phyloP scores from a whole-genome alignment of 108 stramenopile species.

The Skeletonema grethae region DNA sequence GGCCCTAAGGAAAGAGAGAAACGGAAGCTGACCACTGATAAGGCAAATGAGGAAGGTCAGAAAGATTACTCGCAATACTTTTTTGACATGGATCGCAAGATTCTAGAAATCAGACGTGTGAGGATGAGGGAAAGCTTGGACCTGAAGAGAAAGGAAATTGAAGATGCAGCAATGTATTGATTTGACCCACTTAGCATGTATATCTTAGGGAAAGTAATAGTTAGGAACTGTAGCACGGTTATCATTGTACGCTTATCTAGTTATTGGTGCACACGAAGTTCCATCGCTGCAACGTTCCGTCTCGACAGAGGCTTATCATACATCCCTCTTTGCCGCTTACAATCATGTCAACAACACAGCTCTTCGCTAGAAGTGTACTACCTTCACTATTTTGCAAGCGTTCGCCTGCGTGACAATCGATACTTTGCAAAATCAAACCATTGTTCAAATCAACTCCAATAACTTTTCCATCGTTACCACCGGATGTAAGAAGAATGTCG shows the following conservation, averaged over 20 bases:
- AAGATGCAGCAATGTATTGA: no score
- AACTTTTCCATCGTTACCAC: constrained; percentile 39
- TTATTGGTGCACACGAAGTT: no score
- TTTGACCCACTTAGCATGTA: no score
- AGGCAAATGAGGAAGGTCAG: neutral
- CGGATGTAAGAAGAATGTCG: constrained; percentile 40
- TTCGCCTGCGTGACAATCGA: constrained; percentile 36
- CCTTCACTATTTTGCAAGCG: neutral
- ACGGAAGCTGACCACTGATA: neutral
- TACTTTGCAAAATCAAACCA: constrained; percentile 23
- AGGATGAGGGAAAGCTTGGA: neutral
- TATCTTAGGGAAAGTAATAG: neutral
- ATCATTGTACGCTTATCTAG: no score
- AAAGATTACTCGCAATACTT: constrained; percentile 3
- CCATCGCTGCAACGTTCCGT: constrained; percentile 23
- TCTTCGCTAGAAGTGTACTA: neutral
- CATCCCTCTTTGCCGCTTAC: constrained; percentile 19
- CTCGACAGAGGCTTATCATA: constrained; percentile 38
- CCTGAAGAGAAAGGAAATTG: no score
- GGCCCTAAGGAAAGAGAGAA: constrained; percentile 13
- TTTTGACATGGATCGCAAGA: constrained; percentile 1
- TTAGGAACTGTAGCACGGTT: neutral
- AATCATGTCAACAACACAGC: constrained; percentile 39
- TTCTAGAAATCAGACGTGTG: neutral
- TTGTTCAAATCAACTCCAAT: constrained; percentile 38